These are phyloP conservation scores for Verticillium dahliae DNA, from an alignment of 2,329 filamentous ascomycete species.

Conservation along the genomic window DNA sequence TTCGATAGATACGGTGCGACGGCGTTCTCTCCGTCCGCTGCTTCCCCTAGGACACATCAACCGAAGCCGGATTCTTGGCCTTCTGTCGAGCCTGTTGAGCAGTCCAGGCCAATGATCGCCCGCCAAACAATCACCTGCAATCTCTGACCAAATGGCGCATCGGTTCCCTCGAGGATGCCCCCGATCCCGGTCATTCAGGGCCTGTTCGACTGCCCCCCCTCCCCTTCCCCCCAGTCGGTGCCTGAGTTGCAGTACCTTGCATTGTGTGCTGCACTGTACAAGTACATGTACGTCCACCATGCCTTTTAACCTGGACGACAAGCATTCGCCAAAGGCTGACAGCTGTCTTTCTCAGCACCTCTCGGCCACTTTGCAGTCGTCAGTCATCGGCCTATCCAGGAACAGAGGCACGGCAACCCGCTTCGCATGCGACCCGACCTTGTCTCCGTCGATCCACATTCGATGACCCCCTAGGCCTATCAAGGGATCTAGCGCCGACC, in stretches of 20 bases:
- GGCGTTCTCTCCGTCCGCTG: too few relatives aligned
- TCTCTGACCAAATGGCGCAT: neutral
- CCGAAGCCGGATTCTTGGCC: neutral
- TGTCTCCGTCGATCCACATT: neutral
- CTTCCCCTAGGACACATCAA: too few relatives aligned
- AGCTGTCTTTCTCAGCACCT: neutral
- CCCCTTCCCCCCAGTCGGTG: neutral
- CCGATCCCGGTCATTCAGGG: neutral
- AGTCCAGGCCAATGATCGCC: neutral
- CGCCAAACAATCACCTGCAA: neutral
- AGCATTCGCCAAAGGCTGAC: neutral
- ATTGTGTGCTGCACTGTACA: too few relatives aligned
- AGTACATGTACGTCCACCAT: too few relatives aligned
- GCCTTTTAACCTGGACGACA: neutral
- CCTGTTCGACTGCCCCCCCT: neutral
- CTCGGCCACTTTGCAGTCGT: neutral
- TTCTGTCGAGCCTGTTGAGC: neutral
- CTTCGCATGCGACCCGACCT: neutral
- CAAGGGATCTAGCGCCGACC: neutral
- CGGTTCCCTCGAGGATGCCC: neutral
- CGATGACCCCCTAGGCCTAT: neutral
- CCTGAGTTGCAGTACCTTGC: neutral
- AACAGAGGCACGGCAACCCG: neutral
- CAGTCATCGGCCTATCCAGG: neutral
- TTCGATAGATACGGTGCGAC: too few relatives aligned